Evolutionary conservation across 495 filamentous ascomycete species (phyloP).

Genomic region (Podospora sp.): DNA sequence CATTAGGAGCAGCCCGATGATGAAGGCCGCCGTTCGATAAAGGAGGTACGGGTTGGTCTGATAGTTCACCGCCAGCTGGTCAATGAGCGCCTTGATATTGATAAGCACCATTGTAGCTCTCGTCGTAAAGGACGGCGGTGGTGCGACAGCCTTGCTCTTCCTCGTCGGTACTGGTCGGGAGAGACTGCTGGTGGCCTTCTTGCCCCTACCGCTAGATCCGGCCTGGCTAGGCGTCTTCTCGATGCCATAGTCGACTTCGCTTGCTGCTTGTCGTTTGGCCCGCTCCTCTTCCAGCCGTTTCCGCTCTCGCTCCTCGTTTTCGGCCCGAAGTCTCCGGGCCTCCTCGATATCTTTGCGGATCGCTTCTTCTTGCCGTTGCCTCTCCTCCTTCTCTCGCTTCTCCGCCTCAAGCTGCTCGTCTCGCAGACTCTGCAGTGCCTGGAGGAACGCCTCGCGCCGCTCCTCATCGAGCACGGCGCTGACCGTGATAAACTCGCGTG

Average conservation of each 20-base stretch:
- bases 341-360: conserved; percentile 64
- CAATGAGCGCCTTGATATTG: conserved; percentile 63
- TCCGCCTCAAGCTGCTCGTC: conserved; percentile 70
- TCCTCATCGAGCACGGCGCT: conserved; percentile 90
- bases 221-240: conserved; percentile 47
- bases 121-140: conserved; percentile 47
- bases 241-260: conserved; percentile 51
- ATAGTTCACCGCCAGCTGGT: conserved; percentile 63
- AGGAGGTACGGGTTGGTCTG: conserved; percentile 73
- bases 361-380: conserved; percentile 60
- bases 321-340: conserved; percentile 48
- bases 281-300: conserved; percentile 50
- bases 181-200: conserved; percentile 21
- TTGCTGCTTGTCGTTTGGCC: conserved; percentile 34
- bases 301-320: conserved; percentile 58
- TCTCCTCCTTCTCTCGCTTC: conserved; percentile 63
- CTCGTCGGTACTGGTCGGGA: conserved; percentile 27
- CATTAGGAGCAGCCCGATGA: conserved; percentile 78
- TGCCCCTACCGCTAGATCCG: conserved; percentile 36
- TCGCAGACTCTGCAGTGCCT: conserved; percentile 71
- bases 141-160: conserved; percentile 35
- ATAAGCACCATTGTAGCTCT: conserved; percentile 53
- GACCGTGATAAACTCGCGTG: conserved; percentile 81
- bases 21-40: conserved; percentile 74
- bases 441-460: conserved; percentile 79